phyloP scores from a whole-genome alignment of 169 alveolate genomes.

The Plasmodium billcollinsi region DNA sequence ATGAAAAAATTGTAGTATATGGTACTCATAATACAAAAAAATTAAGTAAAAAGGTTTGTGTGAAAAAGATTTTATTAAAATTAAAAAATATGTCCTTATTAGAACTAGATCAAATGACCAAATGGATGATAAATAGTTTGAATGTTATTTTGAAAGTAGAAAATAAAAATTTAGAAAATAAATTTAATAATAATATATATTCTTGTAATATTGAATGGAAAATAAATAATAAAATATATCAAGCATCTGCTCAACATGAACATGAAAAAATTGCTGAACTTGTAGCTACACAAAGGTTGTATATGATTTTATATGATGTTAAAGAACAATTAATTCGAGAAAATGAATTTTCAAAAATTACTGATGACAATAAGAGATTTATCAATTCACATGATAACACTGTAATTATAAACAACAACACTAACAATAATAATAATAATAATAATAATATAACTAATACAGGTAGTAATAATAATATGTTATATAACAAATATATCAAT shows the following conservation, averaged over 20 bases:
- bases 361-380: constrained; percentile 7
- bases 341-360: constrained; percentile 17
- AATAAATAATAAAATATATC: constrained; percentile 66
- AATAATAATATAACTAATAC: neutral
- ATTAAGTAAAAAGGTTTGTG: constrained; percentile 76
- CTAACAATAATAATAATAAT: neutral
- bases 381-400: constrained; percentile 1
- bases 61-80: constrained; percentile 63
- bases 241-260: constrained; percentile 38
- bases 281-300: constrained; percentile 61
- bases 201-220: constrained; percentile 71
- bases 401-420: neutral
- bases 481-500: constrained; percentile 22
- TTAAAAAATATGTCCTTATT: constrained; percentile 70
- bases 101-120: constrained; percentile 77
- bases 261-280: constrained; percentile 73
- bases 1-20: constrained; percentile 47
- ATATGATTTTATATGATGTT: constrained; percentile 45
- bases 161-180: constrained; percentile 52
- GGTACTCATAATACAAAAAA: constrained; percentile 70
- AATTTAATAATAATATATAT: constrained; percentile 40
- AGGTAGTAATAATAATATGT: no score
- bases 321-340: constrained; percentile 67
- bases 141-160: constrained; percentile 70
- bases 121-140: constrained; percentile 73